phyloP scores from a whole-genome alignment of 176 grass and related monocot genomes.

The Avena atlantica region DNA sequence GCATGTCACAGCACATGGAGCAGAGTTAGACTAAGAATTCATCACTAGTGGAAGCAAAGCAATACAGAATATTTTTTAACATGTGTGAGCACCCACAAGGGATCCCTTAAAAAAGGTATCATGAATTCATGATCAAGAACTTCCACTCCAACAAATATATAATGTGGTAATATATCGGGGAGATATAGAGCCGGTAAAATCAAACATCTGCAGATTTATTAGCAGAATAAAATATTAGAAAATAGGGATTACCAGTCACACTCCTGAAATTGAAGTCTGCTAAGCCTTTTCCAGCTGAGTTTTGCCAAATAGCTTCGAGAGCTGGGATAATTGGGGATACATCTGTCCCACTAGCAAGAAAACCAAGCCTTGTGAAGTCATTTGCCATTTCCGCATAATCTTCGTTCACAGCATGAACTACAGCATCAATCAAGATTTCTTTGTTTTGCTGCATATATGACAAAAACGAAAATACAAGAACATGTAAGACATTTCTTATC shows the following conservation, averaged over 20 bases:
- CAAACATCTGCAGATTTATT: constrained; percentile 21
- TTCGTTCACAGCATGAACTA: constrained; percentile 99
- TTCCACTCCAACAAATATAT: constrained; percentile 9
- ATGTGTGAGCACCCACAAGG: constrained; percentile 18
- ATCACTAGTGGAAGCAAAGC: constrained; percentile 20
- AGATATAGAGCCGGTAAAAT: constrained; percentile 21
- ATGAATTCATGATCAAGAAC: constrained; percentile 11
- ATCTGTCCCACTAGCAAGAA: constrained; percentile 92
- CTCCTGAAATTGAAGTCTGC: constrained; percentile 97
- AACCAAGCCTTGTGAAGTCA: constrained; percentile 98
- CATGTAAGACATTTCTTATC: constrained; percentile 21
- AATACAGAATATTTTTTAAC: constrained; percentile 20
- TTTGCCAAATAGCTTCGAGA: constrained; percentile 98
- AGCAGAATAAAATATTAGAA: background rate
- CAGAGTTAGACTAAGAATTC: constrained; percentile 30
- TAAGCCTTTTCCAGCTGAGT: constrained; percentile 94
- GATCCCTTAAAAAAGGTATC: background rate
- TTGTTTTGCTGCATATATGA: constrained; percentile 90
- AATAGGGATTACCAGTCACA: constrained; percentile 75
- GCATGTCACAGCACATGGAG: constrained; percentile 23
- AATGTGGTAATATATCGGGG: background rate
- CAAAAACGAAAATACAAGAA: constrained; percentile 5
- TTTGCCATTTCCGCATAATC: constrained; percentile 99
- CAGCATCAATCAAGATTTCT: constrained; percentile 96
- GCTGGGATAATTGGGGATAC: constrained; percentile 94